These are phyloP conservation scores for Lenwebbia sp. DNA, from an alignment of 345 rosid genomes.

Conservation along the genomic window DNA sequence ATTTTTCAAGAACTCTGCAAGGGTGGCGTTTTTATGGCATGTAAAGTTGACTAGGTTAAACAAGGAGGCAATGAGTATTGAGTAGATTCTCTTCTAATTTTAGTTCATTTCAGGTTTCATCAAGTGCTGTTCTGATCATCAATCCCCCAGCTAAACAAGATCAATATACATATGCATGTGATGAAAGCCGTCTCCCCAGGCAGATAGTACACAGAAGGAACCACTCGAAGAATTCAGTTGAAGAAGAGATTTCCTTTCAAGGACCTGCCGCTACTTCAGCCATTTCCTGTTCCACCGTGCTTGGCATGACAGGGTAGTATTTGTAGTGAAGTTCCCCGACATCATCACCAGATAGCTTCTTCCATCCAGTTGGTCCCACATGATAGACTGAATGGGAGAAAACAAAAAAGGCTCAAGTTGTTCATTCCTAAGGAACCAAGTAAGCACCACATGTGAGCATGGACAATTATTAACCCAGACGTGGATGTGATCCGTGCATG, in stretches of 20 bases:
- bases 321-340: conserved; percentile 90
- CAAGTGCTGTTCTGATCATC: background rate
- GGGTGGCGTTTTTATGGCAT: background rate
- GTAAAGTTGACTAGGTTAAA: background rate
- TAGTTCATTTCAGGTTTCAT: background rate
- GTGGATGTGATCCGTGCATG: background rate
- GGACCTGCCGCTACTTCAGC: conserved; percentile 33
- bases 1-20: background rate
- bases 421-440: too few species aligned
- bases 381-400: conserved; percentile 52
- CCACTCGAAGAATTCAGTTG: background rate
- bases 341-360: conserved; percentile 94
- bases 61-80: background rate
- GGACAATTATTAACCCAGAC: background rate
- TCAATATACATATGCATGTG: background rate
- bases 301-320: conserved; percentile 61
- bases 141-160: background rate
- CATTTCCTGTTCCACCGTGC: conserved; percentile 81
- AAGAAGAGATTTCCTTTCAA: background rate
- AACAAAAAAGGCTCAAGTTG: background rate
- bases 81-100: background rate
- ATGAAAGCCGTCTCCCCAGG: background rate
- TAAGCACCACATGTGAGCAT: too few species aligned
- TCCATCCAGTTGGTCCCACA: conserved; percentile 96
- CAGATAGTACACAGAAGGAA: background rate